Conservation (phyloP, 2,329 filamentous ascomycete genomes). For the Fusarium keratoplasticum region DNA sequence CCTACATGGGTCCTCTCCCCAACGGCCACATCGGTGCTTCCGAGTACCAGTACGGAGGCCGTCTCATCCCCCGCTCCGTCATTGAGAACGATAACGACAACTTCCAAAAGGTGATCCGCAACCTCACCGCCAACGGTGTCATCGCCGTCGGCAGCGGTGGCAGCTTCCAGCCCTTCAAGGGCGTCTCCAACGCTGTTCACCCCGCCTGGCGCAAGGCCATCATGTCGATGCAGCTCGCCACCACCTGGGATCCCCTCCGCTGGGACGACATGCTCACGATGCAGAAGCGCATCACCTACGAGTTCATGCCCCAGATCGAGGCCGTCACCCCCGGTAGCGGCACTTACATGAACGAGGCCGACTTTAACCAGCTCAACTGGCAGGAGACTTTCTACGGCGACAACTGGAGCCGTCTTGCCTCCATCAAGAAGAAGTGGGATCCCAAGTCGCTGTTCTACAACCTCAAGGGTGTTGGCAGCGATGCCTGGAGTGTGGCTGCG, state of each 20-base stretch:
- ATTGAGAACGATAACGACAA: slow-evolving; percentile 46
- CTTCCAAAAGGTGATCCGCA: slow-evolving; percentile 47
- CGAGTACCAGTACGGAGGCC: slow-evolving; percentile 51
- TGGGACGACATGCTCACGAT: slow-evolving; percentile 47
- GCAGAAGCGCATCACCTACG: slow-evolving; percentile 48
- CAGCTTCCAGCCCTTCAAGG: slow-evolving; percentile 37
- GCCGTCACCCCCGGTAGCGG: slow-evolving; percentile 55
- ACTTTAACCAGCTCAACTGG: slow-evolving; percentile 58
- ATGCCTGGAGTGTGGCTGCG: slow-evolving; percentile 53
- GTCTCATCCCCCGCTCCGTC: slow-evolving; percentile 56
- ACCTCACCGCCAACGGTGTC: slow-evolving; percentile 33
- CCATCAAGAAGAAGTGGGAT: slow-evolving; percentile 65
- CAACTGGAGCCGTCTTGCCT: slow-evolving; percentile 56
- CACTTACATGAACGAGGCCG: slow-evolving; percentile 65
- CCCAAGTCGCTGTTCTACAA: slow-evolving; percentile 60
- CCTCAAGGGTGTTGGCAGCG: slow-evolving; percentile 61
- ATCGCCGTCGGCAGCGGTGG: slow-evolving; percentile 44
- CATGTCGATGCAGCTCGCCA: slow-evolving; percentile 45
- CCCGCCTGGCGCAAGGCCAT: slow-evolving; percentile 55
- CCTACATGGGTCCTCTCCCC: slow-evolving; percentile 55
- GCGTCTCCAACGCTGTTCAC: slow-evolving; percentile 51
- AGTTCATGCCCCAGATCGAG: slow-evolving; percentile 43
- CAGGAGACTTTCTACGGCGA: slow-evolving; percentile 59
- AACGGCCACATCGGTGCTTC: slow-evolving; percentile 48
- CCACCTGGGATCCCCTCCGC: slow-evolving; percentile 43